phyloP scores from a whole-genome alignment of 345 rosid species.

The Gynandropsis gynandra region DNA sequence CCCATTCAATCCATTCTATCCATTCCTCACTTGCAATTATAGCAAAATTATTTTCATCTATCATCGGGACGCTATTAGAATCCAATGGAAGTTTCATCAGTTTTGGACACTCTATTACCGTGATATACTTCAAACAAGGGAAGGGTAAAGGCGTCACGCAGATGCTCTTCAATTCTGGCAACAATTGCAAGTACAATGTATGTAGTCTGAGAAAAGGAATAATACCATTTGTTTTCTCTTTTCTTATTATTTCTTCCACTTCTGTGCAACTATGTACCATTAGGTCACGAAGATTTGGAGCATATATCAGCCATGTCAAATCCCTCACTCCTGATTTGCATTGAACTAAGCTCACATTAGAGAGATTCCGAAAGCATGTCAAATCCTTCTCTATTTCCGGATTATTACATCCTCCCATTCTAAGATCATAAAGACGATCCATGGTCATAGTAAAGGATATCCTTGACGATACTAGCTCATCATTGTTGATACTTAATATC shows the following conservation, averaged over 20 bases:
- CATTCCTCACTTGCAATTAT: not conserved
- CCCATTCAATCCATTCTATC: conserved; percentile 1
- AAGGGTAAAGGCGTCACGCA: not conserved
- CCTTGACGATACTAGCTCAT: no score
- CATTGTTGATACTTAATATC: not conserved
- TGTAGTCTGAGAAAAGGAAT: not conserved
- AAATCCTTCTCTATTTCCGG: conserved; percentile 7
- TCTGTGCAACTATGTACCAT: not conserved
- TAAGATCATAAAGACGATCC: not conserved
- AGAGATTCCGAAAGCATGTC: not conserved
- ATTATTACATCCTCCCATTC: not conserved
- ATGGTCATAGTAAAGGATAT: no score
- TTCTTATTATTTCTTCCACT: conserved; percentile 3
- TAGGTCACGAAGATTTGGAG: conserved; percentile 1
- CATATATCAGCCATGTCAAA: conserved; percentile 12
- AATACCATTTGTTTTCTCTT: not conserved
- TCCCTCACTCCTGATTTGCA: conserved; percentile 4
- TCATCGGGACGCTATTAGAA: not conserved
- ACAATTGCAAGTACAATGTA: not conserved
- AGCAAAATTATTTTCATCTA: not conserved
- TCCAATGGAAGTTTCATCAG: conserved; percentile 14
- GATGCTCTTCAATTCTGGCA: conserved; percentile 1
- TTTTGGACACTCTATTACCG: not conserved
- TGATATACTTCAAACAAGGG: not conserved
- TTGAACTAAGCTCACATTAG: not conserved